Base-by-base conservation (phyloP, 257 asterid genomes). In the Solanum tarijense region DNA sequence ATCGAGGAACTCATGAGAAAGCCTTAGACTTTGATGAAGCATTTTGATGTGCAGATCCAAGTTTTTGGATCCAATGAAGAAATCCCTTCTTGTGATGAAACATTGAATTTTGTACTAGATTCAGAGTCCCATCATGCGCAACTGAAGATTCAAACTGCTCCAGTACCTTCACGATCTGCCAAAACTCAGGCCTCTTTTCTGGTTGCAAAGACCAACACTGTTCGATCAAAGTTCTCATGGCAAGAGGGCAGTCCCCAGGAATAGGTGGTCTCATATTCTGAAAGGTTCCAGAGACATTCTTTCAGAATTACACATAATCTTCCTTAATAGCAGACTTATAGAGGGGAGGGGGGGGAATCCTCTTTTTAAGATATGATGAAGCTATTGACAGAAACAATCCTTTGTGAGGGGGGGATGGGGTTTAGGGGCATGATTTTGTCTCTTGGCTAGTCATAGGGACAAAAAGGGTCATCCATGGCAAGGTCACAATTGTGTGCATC, bases 11-110 rank as follows among this genome's bases (percentile, higher is more conserved):
- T 89, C 89, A 91, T 35, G 89, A 83, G 88, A 91, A 88, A 41
- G 92, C 89, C 38, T 90, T 91, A 32, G 88, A 92, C 32, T 48
- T 65, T 16, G 93, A 58, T 35, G 89, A 91, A 86, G 87, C 86
- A 81, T 86, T 83, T 46, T 91, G 82, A 88, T 90, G 90, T 25
- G 83, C 43, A 3, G 90, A 91, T 48, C 93, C 93, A 78, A 90
- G 92, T 89, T 90, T 92, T 52, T 93, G 94, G 79, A 93, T 86
- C 94, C 95, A 92, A 74, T 90, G 92, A 72, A 83, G 90, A 83
- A 90, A 88, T 14, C 91, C 89, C 88, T 91, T 92, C 88, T 81
- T 71, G 75, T 68, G 87, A 62, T 86, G 88, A 32, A 86, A 88
- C 29, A 83, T 41, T 78, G 87, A 85, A 35, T 90, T 87, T 21